Conservation (phyloP, 768 basidiomycete species). For the Termitomyces sp. region DNA sequence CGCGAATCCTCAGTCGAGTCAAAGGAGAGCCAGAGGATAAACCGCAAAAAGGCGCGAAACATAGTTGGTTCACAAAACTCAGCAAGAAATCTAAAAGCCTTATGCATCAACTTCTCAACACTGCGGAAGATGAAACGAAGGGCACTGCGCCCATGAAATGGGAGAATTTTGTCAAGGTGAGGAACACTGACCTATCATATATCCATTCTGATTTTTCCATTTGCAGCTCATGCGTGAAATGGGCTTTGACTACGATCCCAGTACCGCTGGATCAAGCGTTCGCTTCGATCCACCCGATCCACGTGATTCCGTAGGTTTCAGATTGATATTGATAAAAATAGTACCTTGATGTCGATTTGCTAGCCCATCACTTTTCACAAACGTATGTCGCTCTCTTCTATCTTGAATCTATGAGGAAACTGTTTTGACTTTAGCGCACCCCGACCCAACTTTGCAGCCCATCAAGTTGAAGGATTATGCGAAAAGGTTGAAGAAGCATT, state of each 20-base stretch:
- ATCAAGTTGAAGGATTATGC: slow-evolving; percentile 46
- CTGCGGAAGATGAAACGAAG: slow-evolving; percentile 48
- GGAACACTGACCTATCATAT: slow-evolving; percentile 3
- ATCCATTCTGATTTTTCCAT: not conserved
- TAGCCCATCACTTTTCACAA: slow-evolving; percentile 76
- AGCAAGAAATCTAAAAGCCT: slow-evolving; percentile 51
- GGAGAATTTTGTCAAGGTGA: slow-evolving; percentile 73
- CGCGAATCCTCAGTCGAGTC: slow-evolving; percentile 31
- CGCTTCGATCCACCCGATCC: slow-evolving; percentile 71
- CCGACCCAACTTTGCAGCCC: slow-evolving; percentile 58
- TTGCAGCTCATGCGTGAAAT: slow-evolving; percentile 69
- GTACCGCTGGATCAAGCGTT: slow-evolving; percentile 78
- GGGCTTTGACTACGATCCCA: slow-evolving; percentile 70
- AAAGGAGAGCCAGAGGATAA: slow-evolving; percentile 31
- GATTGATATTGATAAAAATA: too few species aligned
- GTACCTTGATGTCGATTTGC: too few species aligned
- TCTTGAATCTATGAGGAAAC: not conserved
- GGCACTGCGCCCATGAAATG: slow-evolving; percentile 65
- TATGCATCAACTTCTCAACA: slow-evolving; percentile 63
- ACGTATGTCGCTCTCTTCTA: slow-evolving; percentile 36
- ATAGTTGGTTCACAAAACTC: slow-evolving; percentile 51
- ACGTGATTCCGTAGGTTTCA: slow-evolving; percentile 28
- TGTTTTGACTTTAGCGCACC: slow-evolving; percentile 49
- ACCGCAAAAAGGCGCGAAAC: slow-evolving; percentile 38
- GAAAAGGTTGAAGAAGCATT: slow-evolving; percentile 52